Evolutionary conservation across 2,329 filamentous ascomycete species (phyloP).

Genomic region (Monilinia laxa): DNA sequence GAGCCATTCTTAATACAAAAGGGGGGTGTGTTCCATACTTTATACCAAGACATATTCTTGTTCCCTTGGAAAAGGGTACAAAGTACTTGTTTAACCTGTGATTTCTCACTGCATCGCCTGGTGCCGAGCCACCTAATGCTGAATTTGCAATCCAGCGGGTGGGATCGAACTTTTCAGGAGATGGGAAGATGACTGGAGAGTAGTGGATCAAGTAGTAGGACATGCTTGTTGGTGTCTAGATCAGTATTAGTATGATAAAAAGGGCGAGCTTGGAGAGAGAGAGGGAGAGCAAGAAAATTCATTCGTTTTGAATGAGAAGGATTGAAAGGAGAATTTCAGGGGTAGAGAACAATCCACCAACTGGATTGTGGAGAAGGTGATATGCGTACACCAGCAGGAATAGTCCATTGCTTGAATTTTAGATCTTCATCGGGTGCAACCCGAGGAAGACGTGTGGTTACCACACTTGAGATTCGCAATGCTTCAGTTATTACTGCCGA

Average conservation of each 20-base stretch:
- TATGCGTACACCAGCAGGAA: slow-evolving; percentile 34
- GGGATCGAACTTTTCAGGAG: slow-evolving; percentile 15
- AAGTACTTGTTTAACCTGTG: slow-evolving; percentile 14
- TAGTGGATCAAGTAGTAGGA: slow-evolving; percentile 16
- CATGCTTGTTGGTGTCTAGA: slow-evolving; percentile 22
- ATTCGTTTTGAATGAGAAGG: neutral
- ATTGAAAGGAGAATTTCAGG: neutral
- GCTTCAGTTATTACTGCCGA: slow-evolving; percentile 9
- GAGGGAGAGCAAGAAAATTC: neutral
- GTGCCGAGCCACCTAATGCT: neutral
- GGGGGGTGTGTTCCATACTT: slow-evolving; percentile 2
- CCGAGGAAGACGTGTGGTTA: slow-evolving; percentile 37
- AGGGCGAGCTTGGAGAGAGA: neutral
- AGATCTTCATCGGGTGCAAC: slow-evolving; percentile 34
- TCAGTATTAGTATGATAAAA: neutral
- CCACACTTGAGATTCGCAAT: slow-evolving; percentile 16
- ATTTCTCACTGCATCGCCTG: neutral
- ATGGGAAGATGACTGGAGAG: slow-evolving; percentile 11
- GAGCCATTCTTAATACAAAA: neutral
- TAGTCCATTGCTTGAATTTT: slow-evolving; percentile 29
- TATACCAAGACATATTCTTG: slow-evolving; percentile 9
- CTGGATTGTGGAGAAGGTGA: neutral
- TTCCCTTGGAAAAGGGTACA: slow-evolving; percentile 16
- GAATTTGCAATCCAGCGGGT: slow-evolving; percentile 11
- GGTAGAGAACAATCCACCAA: neutral